Evolutionary conservation across 208 protist species (phyloP).

Genomic region (Acanthamoeba polyphaga): DNA sequence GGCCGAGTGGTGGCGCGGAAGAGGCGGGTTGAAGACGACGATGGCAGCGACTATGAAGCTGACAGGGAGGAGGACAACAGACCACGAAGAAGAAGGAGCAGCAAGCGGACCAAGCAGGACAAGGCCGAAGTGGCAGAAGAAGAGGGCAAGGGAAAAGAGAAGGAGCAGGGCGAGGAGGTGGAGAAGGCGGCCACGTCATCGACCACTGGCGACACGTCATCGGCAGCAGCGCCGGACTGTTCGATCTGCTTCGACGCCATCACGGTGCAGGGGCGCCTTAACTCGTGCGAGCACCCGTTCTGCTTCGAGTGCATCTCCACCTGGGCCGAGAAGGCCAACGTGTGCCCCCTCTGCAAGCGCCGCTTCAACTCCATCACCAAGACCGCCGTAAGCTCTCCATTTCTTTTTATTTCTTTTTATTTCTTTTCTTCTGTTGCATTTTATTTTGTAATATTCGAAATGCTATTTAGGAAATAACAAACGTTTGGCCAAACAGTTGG

Average conservation of each 20-base stretch:
- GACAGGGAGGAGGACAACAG: neutral
- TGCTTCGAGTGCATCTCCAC: constrained; percentile 57
- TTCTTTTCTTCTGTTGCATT: no score
- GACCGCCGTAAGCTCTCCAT: neutral
- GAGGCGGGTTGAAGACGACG: neutral
- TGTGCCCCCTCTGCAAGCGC: constrained; percentile 60
- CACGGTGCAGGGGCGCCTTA: constrained; percentile 18
- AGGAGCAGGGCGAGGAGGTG: neutral
- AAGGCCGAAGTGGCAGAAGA: neutral
- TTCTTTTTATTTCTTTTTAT: neutral
- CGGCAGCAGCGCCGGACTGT: neutral
- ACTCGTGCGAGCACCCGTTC: constrained; percentile 46
- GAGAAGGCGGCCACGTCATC: neutral
- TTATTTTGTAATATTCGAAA: no score
- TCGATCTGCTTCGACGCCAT: constrained; percentile 49
- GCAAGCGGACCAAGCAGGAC: neutral
- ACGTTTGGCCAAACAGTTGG: no score
- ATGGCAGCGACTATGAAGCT: neutral
- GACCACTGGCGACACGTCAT: neutral
- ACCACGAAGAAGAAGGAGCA: neutral
- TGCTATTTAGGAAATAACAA: no score
- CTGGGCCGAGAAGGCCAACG: constrained; percentile 37
- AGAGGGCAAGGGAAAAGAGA: neutral
- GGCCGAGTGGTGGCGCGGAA: neutral
- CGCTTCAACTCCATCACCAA: constrained; percentile 51